Evolutionary conservation across 495 filamentous ascomycete genomes (phyloP).

Genomic region (Aspergillus panamensis): DNA sequence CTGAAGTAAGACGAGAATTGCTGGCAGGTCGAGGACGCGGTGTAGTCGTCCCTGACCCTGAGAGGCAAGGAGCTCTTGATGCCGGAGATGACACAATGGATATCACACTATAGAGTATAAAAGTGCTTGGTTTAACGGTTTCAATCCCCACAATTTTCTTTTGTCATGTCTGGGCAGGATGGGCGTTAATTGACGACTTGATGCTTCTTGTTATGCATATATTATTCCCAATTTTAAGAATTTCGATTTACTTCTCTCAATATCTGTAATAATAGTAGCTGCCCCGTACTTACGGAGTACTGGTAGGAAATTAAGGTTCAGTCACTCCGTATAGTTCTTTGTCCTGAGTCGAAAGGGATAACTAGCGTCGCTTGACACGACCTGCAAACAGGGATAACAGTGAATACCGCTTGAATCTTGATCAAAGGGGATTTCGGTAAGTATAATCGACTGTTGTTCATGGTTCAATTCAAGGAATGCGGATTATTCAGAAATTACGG

Average conservation of each 20-base stretch:
- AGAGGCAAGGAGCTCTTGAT: slow-evolving; percentile 51
- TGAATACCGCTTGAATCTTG: too few species aligned
- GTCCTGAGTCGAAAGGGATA: too few species aligned
- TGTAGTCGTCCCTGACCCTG: slow-evolving; percentile 57
- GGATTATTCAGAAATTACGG: too few species aligned
- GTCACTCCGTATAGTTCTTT: too few species aligned
- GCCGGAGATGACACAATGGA: slow-evolving; percentile 94
- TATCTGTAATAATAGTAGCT: not conserved
- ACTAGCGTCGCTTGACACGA: too few species aligned
- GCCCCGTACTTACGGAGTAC: too few species aligned
- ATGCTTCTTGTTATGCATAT: slow-evolving; percentile 28
- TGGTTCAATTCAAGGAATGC: too few species aligned
- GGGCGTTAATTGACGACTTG: slow-evolving; percentile 25
- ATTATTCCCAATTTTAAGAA: slow-evolving; percentile 22
- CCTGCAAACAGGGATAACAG: too few species aligned
- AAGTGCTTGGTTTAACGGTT: slow-evolving; percentile 9
- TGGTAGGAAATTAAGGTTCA: too few species aligned
- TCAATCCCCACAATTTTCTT: slow-evolving; percentile 15
- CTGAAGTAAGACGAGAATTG: slow-evolving; percentile 87
- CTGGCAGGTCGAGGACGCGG: slow-evolving; percentile 86
- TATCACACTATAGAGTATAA: slow-evolving; percentile 41
- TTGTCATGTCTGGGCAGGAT: slow-evolving; percentile 28
- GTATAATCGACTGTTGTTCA: too few species aligned
- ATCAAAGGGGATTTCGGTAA: too few species aligned
- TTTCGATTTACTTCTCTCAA: not conserved